Base-by-base conservation (phyloP, 116 monocot species). In the Dioscorea cayenensis region DNA sequence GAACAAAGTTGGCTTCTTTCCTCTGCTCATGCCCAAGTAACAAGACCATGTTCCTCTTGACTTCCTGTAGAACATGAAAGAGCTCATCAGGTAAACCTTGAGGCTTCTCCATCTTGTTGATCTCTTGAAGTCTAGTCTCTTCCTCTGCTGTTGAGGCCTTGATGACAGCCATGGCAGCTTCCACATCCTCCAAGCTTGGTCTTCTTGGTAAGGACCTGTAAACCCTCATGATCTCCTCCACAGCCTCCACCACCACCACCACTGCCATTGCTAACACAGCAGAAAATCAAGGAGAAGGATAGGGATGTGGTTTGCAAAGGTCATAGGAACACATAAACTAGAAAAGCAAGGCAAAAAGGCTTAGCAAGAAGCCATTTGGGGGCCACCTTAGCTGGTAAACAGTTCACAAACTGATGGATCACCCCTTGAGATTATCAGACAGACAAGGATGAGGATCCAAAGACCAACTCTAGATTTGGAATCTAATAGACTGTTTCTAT, bases 181-280 rank as follows among this genome's bases (percentile, higher is more conserved):
- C 90, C 21, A 90, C 78, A 74, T 87, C 90, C 7, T 90, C 90
- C 3, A 87, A 49, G 64, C 71, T 64, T 25, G 90, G 87, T 49
- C 90, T 73, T 43, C 75, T 29, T 19, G 87, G 87, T 35, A 90
- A 82, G 27, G 84, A 82, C 27, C 87, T 66, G 76, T 84, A 84
- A 35, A 87, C 72, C 52, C 73, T 73, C 84, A 76, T 91, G 77
- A 91, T 78, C 76, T 91, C 87, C 64, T 27, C 81, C 35, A 90
- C 81, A 16, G 82, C 75, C 2, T 38, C 77, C 37, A 84, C 84
- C 6, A 87, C 51, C 6, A 87, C 51, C 25, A 25, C 25, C 25
- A 25, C 25, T 14, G 84, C 62, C 43, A 43, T 43, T 43, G 43
- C 43, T 43, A 43, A 43, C 43, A 12, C 11, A 43, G 7, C 43